A percentile compares a stretch with the other conserved stretches of the same genome.
Evolutionary conservation across 2,329 filamentous ascomycete genomes (phyloP).

Genomic region (Aspergillus pseudoviridinutans): DNA sequence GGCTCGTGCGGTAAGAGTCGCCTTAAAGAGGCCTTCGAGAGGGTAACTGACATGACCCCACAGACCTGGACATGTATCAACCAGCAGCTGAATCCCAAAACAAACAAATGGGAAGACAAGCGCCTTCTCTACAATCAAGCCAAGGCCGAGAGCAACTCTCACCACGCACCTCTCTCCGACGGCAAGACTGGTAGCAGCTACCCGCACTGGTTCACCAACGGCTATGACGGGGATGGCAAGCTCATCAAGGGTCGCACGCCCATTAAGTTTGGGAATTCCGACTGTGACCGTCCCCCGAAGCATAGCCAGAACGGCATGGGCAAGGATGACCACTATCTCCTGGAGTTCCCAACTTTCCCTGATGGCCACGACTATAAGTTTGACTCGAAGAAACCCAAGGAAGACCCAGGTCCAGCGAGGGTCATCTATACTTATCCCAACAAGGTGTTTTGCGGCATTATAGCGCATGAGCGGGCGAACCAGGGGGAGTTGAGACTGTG

Average conservation of each 20-base stretch:
- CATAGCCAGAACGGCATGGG: not conserved
- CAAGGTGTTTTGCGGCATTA: not conserved
- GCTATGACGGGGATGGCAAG: not conserved
- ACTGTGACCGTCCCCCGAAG: not conserved
- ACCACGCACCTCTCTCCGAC: not conserved
- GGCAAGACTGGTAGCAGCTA: not conserved
- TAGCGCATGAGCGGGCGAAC: not conserved
- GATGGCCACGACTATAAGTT: not conserved
- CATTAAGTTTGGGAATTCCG: not conserved
- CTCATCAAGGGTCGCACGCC: not conserved
- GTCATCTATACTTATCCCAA: not conserved
- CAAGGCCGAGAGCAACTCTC: not conserved
- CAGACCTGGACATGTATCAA: not conserved
- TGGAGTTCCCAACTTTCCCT: not conserved
- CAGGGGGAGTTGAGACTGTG: not conserved
- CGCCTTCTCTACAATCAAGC: not conserved
- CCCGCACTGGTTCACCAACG: conserved; percentile 1
- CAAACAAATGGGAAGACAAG: not conserved
- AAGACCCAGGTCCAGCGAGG: not conserved
- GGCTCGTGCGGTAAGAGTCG: not conserved
- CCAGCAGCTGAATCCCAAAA: not conserved
- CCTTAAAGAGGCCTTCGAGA: not conserved
- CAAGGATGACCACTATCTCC: not conserved
- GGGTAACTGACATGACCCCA: not conserved
- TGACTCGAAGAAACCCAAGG: conserved; percentile 2